Percentiles rank a stretch among this genome's conserved stretches.
These are phyloP conservation scores for Ophiostoma australiae DNA, from an alignment of 2,329 filamentous ascomycete genomes.

Conservation along the genomic window DNA sequence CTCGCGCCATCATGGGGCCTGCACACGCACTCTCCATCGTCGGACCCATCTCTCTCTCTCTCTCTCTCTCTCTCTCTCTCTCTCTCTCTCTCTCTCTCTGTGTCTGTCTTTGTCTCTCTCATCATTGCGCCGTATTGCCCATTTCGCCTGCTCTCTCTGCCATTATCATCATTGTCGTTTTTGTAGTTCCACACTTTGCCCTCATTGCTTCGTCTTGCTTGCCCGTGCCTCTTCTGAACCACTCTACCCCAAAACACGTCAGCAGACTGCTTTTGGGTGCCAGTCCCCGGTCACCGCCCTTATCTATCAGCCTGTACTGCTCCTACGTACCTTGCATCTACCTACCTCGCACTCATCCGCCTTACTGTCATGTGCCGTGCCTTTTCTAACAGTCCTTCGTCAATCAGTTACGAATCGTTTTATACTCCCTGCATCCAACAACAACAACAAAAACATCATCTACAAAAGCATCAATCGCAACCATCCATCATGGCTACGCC, in stretches of 20 bases:
- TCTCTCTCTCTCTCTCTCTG: no score
- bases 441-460: neutral
- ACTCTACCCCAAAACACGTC: neutral
- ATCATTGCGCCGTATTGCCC: neutral
- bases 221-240: neutral
- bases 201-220: neutral
- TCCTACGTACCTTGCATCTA: neutral
- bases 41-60: constrained; percentile 9
- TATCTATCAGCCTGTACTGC: neutral
- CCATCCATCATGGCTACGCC: neutral
- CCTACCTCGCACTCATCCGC: neutral
- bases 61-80: neutral
- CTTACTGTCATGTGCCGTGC: constrained; percentile 2
- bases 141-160: neutral
- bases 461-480: neutral
- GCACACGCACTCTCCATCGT: constrained; percentile 9
- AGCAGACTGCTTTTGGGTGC: neutral
- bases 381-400: neutral
- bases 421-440: neutral
- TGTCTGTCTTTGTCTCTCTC: neutral
- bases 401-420: neutral
- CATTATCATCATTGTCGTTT: neutral
- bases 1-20: constrained; percentile 9
- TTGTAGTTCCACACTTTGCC: neutral
- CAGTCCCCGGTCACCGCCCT: neutral